Conservation (phyloP, 768 basidiomycete species). For the Hebeloma cylindrosporum region DNA sequence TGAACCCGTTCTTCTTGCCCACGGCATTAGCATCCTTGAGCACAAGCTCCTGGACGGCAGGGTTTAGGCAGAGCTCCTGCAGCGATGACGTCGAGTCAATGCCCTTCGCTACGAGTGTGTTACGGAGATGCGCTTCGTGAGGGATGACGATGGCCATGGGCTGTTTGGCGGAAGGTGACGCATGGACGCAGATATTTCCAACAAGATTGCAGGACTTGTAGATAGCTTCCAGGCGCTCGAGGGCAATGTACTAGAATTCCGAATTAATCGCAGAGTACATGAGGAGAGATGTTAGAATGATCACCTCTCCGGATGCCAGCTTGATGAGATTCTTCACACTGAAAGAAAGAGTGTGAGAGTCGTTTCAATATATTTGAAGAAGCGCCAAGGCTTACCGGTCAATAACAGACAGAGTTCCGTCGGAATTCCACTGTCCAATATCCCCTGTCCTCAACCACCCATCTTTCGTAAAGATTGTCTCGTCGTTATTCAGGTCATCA, state of each 20-base stretch:
- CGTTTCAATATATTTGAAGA: neutral
- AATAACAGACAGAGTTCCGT: conserved; percentile 87
- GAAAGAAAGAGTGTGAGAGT: conserved; percentile 3
- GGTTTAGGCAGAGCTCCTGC: conserved; percentile 53
- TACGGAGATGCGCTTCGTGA: conserved; percentile 74
- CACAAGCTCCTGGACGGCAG: conserved; percentile 57
- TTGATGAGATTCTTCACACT: conserved; percentile 92
- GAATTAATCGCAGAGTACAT: conserved; percentile 6
- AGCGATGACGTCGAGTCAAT: conserved; percentile 43
- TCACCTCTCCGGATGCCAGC: conserved; percentile 74
- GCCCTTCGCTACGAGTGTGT: conserved; percentile 40
- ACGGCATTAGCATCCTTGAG: conserved; percentile 74
- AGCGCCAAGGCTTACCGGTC: conserved; percentile 62
- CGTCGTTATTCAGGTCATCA: conserved; percentile 84
- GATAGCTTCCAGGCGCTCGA: conserved; percentile 83
- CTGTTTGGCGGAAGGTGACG: conserved; percentile 69
- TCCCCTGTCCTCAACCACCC: conserved; percentile 96
- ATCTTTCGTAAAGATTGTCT: conserved; percentile 79
- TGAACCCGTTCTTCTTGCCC: conserved; percentile 87
- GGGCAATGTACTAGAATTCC: conserved; percentile 71
- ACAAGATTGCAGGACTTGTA: conserved; percentile 86
- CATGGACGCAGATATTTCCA: conserved; percentile 81
- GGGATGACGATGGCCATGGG: conserved; percentile 87
- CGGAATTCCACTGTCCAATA: conserved; percentile 90
- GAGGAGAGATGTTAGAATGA: conserved; percentile 1